A percentile compares a stretch with the other conserved stretches of the same genome.
Evolutionary conservation across 345 rosid species (phyloP).

Genomic region (Brassica cretica): DNA sequence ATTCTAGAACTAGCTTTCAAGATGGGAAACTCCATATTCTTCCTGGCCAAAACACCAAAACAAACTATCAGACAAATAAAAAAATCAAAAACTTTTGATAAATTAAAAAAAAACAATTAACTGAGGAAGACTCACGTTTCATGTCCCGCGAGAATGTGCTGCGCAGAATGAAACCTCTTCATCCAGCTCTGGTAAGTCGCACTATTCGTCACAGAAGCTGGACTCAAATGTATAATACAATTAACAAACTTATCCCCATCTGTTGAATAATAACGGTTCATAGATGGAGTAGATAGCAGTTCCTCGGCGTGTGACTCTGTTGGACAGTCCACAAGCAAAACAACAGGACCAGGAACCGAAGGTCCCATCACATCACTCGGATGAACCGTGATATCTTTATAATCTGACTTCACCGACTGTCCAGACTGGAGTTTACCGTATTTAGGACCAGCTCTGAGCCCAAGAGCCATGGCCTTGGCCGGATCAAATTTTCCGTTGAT

Average conservation of each 20-base stretch:
- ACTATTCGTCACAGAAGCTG: slow-evolving; percentile 62
- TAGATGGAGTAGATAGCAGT: slow-evolving; percentile 53
- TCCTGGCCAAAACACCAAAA: slow-evolving; percentile 49
- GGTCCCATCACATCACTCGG: slow-evolving; percentile 98
- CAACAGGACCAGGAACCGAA: slow-evolving; percentile 84
- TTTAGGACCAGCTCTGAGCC: slow-evolving; percentile 82
- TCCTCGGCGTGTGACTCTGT: slow-evolving; percentile 69
- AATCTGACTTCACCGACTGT: slow-evolving; percentile 80
- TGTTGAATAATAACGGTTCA: slow-evolving; percentile 52
- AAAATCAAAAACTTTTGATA: neutral
- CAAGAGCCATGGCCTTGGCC: slow-evolving; percentile 75
- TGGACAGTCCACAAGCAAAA: slow-evolving; percentile 91
- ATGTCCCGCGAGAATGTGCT: slow-evolving; percentile 93
- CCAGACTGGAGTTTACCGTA: slow-evolving; percentile 80
- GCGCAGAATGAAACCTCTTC: slow-evolving; percentile 70
- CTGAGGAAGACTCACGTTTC: slow-evolving; percentile 54
- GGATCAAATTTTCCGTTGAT: slow-evolving; percentile 90
- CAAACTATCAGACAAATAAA: slow-evolving; percentile 2
- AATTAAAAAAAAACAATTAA: slow-evolving; percentile 18
- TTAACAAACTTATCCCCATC: slow-evolving; percentile 59
- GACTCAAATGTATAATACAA: slow-evolving; percentile 88
- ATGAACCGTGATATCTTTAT: slow-evolving; percentile 64
- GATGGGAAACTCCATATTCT: slow-evolving; percentile 80
- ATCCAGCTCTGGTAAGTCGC: slow-evolving; percentile 75
- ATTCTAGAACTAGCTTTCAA: slow-evolving; percentile 81